phyloP scores from a whole-genome alignment of 148 eudicot genomes.

The Cornus controversa region DNA sequence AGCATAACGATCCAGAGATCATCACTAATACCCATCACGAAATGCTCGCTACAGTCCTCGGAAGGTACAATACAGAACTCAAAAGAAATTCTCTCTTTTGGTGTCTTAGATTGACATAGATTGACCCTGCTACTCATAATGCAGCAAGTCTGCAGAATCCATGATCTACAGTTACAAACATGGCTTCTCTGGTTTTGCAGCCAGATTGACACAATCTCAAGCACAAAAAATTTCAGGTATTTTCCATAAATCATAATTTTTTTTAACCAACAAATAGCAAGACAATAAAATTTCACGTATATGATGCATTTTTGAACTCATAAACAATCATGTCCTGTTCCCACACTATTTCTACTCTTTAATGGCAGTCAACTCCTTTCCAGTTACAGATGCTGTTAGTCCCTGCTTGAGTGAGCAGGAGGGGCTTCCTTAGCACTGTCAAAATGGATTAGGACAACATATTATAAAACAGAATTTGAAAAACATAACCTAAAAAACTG shows the following conservation, averaged over 20 bases:
- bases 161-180: slow-evolving; percentile 29
- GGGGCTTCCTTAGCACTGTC: no score
- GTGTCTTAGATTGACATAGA: neutral
- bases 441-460: no score
- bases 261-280: no score
- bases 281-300: no score
- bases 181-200: slow-evolving; percentile 32
- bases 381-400: no score
- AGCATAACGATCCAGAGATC: neutral
- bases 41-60: neutral
- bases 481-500: no score
- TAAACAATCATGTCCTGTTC: no score
- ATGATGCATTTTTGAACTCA: no score
- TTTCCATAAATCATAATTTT: neutral
- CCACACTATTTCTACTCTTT: no score
- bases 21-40: neutral
- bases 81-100: no score
- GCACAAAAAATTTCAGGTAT: slow-evolving; percentile 22
- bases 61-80: neutral
- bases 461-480: no score
- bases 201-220: slow-evolving; percentile 21
- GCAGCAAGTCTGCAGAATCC: slow-evolving; percentile 19
- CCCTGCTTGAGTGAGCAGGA: no score
- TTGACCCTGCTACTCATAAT: neutral
- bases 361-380: neutral